Percentiles rank a stretch among this genome's conserved stretches.
Conservation (phyloP, 2,329 filamentous ascomycete species). For the Ophiostoma sp. region DNA sequence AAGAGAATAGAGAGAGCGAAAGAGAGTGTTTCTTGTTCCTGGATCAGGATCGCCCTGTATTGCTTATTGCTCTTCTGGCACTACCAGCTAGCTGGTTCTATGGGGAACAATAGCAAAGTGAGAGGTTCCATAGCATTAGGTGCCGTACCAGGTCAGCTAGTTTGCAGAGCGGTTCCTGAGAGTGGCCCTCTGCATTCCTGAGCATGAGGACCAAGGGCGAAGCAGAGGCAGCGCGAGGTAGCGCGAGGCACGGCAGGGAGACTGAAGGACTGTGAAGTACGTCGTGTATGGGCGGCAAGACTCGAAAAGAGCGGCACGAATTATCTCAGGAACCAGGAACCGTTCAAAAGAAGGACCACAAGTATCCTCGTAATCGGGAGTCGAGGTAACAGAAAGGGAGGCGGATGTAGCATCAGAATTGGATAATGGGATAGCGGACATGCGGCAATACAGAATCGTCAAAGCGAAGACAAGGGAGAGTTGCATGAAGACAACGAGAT, state of each 20-base stretch:
- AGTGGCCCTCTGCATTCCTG: slow-evolving; percentile 13
- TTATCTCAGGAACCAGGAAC: slow-evolving; percentile 9
- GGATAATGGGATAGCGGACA: too few relatives aligned
- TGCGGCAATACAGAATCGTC: too few relatives aligned
- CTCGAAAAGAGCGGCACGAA: background rate
- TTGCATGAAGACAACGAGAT: too few relatives aligned
- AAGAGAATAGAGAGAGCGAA: background rate
- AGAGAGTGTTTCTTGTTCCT: slow-evolving; percentile 1
- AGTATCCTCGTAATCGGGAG: background rate
- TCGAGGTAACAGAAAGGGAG: background rate
- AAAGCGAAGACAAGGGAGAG: too few relatives aligned
- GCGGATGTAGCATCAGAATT: background rate
- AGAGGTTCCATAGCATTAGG: background rate
- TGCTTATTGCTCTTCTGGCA: background rate
- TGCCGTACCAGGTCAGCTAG: background rate
- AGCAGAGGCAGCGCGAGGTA: background rate
- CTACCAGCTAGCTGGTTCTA: background rate
- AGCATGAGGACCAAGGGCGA: slow-evolving; percentile 9
- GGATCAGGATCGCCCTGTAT: background rate
- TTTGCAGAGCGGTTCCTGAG: slow-evolving; percentile 1
- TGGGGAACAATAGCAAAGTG: background rate
- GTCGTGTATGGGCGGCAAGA: background rate
- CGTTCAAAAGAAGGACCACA: slow-evolving; percentile 1
- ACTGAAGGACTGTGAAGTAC: background rate
- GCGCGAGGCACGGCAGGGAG: slow-evolving; percentile 6